These are phyloP conservation scores for Starmerella kuoi DNA, from an alignment of 805 yeast species.

Conservation along the genomic window DNA sequence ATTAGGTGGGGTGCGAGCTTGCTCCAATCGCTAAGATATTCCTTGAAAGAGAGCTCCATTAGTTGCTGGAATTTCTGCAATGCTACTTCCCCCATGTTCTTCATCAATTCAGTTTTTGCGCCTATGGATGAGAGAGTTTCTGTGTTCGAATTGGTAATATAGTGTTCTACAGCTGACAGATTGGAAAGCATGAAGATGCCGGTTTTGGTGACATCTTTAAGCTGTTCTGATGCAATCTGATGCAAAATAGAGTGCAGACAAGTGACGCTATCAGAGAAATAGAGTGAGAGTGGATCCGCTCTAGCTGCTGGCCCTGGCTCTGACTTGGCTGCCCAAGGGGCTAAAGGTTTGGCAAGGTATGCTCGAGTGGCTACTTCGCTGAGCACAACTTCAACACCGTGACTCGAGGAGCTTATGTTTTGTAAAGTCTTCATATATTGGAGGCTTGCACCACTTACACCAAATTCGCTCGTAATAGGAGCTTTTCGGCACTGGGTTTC, in stretches of 20 bases:
- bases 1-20: conserved; percentile 61
- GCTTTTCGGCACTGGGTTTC: conserved; percentile 39
- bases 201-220: conserved; percentile 24
- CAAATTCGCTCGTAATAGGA: conserved; percentile 50
- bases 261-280: conserved; percentile 67
- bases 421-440: conserved; percentile 58
- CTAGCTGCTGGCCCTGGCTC: conserved; percentile 35
- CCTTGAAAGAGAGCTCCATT: conserved; percentile 37
- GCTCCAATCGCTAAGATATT: conserved; percentile 65
- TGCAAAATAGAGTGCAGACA: conserved; percentile 55
- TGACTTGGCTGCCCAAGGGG: conserved; percentile 40
- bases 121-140: conserved; percentile 10
- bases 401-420: conserved; percentile 48
- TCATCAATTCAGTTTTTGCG: conserved; percentile 35
- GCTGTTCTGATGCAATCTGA: conserved; percentile 36
- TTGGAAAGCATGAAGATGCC: conserved; percentile 35
- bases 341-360: conserved; percentile 55
- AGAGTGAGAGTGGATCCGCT: conserved; percentile 35
- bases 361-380: conserved; percentile 43
- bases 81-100: conserved; percentile 16
- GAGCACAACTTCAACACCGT: conserved; percentile 42
- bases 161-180: conserved; percentile 20
- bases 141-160: conserved; percentile 12
- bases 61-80: conserved; percentile 44
- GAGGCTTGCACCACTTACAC: conserved; percentile 60